Evolutionary conservation across 106 monocot genomes (phyloP).

Genomic region (Alisma plantagoaquatica): DNA sequence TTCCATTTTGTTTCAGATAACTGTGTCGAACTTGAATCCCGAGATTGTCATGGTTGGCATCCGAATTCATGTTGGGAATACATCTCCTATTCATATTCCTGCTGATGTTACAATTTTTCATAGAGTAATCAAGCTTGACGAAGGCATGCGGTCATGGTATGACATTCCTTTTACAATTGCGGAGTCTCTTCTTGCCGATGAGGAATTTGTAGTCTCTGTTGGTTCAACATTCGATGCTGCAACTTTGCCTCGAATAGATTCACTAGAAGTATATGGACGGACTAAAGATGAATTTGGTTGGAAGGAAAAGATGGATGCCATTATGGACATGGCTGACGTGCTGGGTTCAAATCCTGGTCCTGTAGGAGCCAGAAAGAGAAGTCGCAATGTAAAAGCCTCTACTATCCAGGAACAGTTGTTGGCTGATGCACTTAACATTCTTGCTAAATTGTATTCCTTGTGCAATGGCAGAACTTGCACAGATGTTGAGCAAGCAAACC

Average conservation of each 20-base stretch:
- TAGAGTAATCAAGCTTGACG: constrained; percentile 82
- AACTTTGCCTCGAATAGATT: constrained; percentile 74
- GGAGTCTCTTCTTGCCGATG: constrained; percentile 92
- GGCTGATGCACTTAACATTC: constrained; percentile 63
- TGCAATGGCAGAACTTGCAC: constrained; percentile 17
- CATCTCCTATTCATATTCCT: constrained; percentile 83
- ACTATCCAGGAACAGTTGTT: constrained; percentile 86
- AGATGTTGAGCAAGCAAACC: constrained; percentile 44
- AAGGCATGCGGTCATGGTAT: constrained; percentile 98
- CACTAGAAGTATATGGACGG: constrained; percentile 87
- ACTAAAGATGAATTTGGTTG: constrained; percentile 99
- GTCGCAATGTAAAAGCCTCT: constrained; percentile 43
- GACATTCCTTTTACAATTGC: constrained; percentile 89
- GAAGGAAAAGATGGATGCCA: constrained; percentile 98
- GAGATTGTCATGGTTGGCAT: constrained; percentile 96
- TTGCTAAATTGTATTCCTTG: constrained; percentile 60
- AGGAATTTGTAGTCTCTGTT: constrained; percentile 76
- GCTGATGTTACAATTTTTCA: constrained; percentile 73
- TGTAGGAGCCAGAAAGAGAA: constrained; percentile 34
- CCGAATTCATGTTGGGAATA: constrained; percentile 88
- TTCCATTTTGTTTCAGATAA: constrained; percentile 31
- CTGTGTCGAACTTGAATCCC: constrained; percentile 78
- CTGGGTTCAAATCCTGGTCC: constrained; percentile 31
- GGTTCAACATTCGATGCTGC: constrained; percentile 69
- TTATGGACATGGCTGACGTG: constrained; percentile 68